These are phyloP conservation scores for Lithospermum erythrorhizon DNA, from an alignment of 257 asterid species.

Conservation along the genomic window DNA sequence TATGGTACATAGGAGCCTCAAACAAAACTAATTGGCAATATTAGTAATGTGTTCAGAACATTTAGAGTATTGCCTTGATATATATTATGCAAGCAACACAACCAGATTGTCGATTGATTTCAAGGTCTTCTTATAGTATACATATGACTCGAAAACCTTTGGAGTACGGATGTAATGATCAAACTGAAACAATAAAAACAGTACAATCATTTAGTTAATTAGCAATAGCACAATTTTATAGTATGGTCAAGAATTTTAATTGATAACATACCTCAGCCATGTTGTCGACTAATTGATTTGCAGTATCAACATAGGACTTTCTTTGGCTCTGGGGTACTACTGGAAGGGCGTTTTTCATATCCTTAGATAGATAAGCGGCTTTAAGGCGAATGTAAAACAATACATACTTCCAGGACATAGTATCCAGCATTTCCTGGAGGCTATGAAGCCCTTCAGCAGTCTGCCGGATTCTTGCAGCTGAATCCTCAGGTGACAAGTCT, in stretches of 20 bases:
- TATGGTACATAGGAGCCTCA: background rate
- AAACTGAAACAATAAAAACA: conserved; percentile 32
- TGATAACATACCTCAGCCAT: conserved; percentile 47
- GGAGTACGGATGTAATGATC: conserved; percentile 67
- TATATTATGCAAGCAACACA: conserved; percentile 34
- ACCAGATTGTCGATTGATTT: conserved; percentile 69
- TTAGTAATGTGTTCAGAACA: background rate
- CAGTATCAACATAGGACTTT: conserved; percentile 32
- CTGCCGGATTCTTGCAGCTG: conserved; percentile 50
- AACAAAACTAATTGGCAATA: background rate
- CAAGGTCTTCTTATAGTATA: conserved; percentile 75
- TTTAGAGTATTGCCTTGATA: background rate
- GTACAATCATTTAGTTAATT: background rate
- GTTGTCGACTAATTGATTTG: conserved; percentile 59
- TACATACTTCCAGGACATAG: conserved; percentile 76
- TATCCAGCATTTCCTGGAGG: conserved; percentile 60
- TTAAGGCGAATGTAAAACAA: conserved; percentile 53
- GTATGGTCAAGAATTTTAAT: background rate
- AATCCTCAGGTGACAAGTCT: conserved; percentile 51
- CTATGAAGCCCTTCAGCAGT: conserved; percentile 70
- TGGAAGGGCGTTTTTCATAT: conserved; percentile 26
- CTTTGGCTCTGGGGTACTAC: conserved; percentile 35
- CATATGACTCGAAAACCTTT: conserved; percentile 64
- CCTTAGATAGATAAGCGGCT: conserved; percentile 44
- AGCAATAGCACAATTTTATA: background rate